Evolutionary conservation across 768 basidiomycete genomes (phyloP), one percentile per base, ranked within the genome.

Genomic region (Lactifluus piperatus): DNA sequence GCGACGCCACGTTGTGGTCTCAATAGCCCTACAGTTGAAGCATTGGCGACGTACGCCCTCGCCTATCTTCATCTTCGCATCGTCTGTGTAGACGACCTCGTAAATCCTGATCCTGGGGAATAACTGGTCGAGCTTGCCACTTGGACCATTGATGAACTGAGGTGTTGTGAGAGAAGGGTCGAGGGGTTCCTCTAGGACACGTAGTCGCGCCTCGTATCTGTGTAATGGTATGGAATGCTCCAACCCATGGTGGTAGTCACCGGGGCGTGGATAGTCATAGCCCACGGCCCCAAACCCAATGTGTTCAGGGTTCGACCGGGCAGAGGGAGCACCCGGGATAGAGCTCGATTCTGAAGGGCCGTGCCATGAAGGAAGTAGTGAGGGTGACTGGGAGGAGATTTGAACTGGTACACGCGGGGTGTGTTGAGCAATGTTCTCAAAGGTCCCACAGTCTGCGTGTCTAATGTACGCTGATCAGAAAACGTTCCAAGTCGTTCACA

Each of bases 11-110:
- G 87, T 88, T 49, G 82, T 83, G 37, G 88, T 90, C 63, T 89
- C 86, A 16, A 85, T 86, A 27, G 86, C 88, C 68, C 81, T 83
- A 70, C 88, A 91, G 69, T 91, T 91, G 79, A 85, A 89, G 71
- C 88, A 91, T 48, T 84, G 74, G 43, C 88, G 73, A 22, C 87
- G 77, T 44, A 91, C 82, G 39, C 85, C 78, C 67, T 88, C 83
- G 67, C 82, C 83, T 51, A 89, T 75, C 71, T 90, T 91, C 1
- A 85, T 88, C 1, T 83, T 80, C 0, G 88, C 86, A 63, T 91
- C 87, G 69, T 88, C 85, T 0, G 88, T 90, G 70, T 82, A 60
- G 22, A 60, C 1, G 27, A 56, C 27, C 16, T 29, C 49, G 14
- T 45, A 41, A 5, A 36, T 18, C 26, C 27, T 13, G 43, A 50